Evolutionary conservation across 495 filamentous ascomycete genomes (phyloP), one percentile per base, ranked within the genome.

Genomic region (Neurospora sublineolata): DNA sequence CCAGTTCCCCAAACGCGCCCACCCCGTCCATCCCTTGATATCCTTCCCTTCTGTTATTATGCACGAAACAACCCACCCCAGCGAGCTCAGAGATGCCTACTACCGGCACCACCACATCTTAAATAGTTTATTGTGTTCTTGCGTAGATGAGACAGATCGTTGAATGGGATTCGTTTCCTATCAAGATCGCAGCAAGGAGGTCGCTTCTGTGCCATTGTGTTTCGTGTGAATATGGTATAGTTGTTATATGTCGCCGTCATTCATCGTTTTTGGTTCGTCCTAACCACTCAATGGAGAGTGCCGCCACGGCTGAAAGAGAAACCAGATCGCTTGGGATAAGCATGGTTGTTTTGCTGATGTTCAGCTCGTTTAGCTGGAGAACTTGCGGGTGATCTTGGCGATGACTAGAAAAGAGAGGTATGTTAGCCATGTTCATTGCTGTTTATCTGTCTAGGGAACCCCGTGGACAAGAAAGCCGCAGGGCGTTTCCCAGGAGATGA

Each of bases 321-420:
- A 30, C 6, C 23, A 60, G 12, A 33, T 64, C 52, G 27, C 52
- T 36, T 16, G 14, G 27, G 12, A 33, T 30, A 64, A 60, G 52
- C 23, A 64, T 64, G 9, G 23, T 64, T 33, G 23, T 36, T 64
- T 30, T 33, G 52, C 27, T 64, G 30, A 36, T 18, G 52, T 7
- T 18, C 23, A 36, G 20, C 69, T 10, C 67, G 71, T 78, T 77
- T 87, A 89, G 81, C 83, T 89, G 46, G 93, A 94, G 87, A 97
- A 97, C 81, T 90, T 92, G 83, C 93, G 89, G 76, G 93, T 94
- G 78, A 98, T 83, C 89, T 98, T 98, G 80, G 94, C 94, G 80
- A 98, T 95, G 81, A 98, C 94, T 98, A 74, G 44, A 75, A 38
- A 16, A 60, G 14, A 73, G 30, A 20, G 23, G 41, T 72, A 69